Base-by-base conservation (phyloP, 1,139 yeast species). In the Petasospora fabianii region DNA sequence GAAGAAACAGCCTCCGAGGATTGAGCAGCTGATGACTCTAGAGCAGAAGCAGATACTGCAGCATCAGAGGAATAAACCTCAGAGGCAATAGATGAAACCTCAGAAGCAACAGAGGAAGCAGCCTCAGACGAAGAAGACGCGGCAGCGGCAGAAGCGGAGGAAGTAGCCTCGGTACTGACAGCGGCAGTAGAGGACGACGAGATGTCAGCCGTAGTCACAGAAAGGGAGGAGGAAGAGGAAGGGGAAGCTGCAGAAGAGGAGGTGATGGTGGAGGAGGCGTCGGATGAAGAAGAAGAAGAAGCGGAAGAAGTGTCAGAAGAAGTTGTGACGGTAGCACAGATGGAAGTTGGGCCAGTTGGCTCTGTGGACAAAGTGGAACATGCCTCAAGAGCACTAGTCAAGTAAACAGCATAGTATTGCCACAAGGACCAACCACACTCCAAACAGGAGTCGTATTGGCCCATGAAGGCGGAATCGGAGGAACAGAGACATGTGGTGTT, bases 391-490 rank as follows among this genome's bases (percentile, higher is more conserved):
- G 45, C 41, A 22, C 36, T 19, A 20, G 41, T 35, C 28, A 44
- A 38, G 45, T 38, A 44, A 11, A 34, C 24, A 9, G 54, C 53
- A 44, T 57, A 58, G 42, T 53, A 52, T 15, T 27, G 22, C 61
- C 60, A 58, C 36, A 57, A 35, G 31, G 60, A 51, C 58, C 59
- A 56, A 28, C 61, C 61, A 51, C 61, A 57, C 36, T 49, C 53
- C 42, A 58, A 44, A 47, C 61, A 57, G 11, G 39, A 43, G 27
- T 50, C 48, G 43, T 54, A 55, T 26, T 38, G 41, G 5, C 44
- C 34, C 32, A 46, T 27, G 53, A 56, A 55, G n/a, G 19, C 19
- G 27, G 54, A 42, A 35, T 34, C 56, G 1, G 43, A 16, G 17
- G 44, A 31, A 49, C 61, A 57, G 32, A 57, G 42, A 50, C 61